Base-by-base conservation (phyloP, 306 rosid genomes). In the Abrus precatorius region DNA sequence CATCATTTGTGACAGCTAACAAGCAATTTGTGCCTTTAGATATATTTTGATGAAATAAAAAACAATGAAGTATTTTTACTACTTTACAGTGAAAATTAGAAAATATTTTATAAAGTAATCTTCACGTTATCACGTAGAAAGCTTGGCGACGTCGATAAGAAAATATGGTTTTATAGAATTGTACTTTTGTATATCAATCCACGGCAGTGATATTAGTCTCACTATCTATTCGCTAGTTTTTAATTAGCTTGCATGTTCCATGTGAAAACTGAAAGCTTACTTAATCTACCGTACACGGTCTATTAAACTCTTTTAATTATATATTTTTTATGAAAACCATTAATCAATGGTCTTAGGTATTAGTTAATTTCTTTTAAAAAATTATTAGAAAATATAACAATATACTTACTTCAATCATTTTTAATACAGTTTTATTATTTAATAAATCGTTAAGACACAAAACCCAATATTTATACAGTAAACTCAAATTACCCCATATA, bases 101-200 rank as follows among this genome's bases (percentile, higher is more conserved):
- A 14, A 20, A 11, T 36, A 36, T 36, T 36, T 36, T 36, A 50
- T 72, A 52, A 40, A 9, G 27, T 53, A 36, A 62, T 12, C 9
- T 11, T 34, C 20, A 61, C 3, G 7, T 33, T 38, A 38, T 41
- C 38, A 43, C 13, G 14, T 66, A 49, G 56, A 59, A 34, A 74
- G 40, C 11, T 72, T 72, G 66, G 52, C 54, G 38, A 41, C 67
- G 55, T 40, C 27, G 27, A 68, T 30, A 28, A 55, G 48, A 36
- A 64, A 65, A 2, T 30, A 40, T n/a, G 47, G 44, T 10, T 75
- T 44, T n/a, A 62, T 48, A 14, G 20, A 63, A 63, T 50, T 69
- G 70, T 69, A 6, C 50, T 54, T 20, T 66, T 54, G 5, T 28
- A 9, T 10, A 28, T 70, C n/a, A 33, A 5, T 3, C 9, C 8